Evolutionary conservation across 1,284 basidiomycete genomes (phyloP), one percentile per base, ranked within the genome.

Genomic region (Irpex lacteus): DNA sequence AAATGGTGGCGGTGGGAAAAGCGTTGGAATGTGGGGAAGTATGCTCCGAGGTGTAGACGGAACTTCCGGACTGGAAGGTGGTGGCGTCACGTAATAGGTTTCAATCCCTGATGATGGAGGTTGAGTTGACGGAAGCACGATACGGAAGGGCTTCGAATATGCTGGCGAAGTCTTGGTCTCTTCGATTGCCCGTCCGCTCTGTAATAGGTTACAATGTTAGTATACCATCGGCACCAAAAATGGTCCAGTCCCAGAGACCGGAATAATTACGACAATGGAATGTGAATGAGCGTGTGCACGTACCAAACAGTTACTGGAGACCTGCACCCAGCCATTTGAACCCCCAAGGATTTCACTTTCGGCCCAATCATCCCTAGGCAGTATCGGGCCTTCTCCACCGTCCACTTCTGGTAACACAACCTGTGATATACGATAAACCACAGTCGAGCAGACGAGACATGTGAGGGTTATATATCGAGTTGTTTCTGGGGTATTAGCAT

Each of bases 1-100:
- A 74, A 91, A 92, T 8, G 91, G 91, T 15, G 89, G 85, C 19
- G 90, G 90, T 36, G 86, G 83, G 72, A 92, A 90, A 36, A 93
- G 75, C 3, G 88, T 71, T 55, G 74, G 74, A 58, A 81, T 70
- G 60, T 75, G 72, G 64, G 75, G 73, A 58, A 78, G 72, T 63
- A 66, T 56, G n/a, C 36, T 52, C 38, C 74, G 72, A 52, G 67
- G 67, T 55, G 65, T 59, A 66, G 74, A 71, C 64, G 73, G 68
- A 61, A 68, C 61, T 65, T 56, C 56, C 56, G 56, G 73, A 64
- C 59, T 70, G 63, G 66, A 74, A 61, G 68, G 69, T 40, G 63
- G 69, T 32, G 58, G 69, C 40, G 68, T 38, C 15, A 63, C n/a
- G 54, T 60, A 44, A 52, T 61, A 61, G 63, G 56, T 18, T 47